These are phyloP conservation scores for Canna indica DNA, from an alignment of 176 grass and related monocot genomes.

Conservation along the genomic window DNA sequence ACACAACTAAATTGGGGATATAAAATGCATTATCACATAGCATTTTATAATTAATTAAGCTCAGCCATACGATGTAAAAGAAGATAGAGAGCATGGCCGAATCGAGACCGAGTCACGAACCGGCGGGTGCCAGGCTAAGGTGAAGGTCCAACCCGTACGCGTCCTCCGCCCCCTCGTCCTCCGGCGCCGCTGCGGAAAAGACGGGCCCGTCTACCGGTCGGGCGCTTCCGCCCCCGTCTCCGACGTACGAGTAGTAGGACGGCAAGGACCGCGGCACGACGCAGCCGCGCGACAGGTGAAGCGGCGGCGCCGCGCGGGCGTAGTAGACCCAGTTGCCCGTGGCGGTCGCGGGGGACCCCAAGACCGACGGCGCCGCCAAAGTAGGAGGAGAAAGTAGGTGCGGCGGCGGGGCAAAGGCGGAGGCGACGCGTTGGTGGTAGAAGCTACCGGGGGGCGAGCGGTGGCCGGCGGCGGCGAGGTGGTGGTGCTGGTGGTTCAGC, in stretches of 20 bases:
- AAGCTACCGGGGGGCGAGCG: not conserved
- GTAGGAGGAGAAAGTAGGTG: not conserved
- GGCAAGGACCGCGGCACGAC: not conserved
- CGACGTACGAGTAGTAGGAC: not conserved
- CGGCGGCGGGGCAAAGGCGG: not conserved
- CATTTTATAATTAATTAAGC: not conserved
- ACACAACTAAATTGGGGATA: not conserved
- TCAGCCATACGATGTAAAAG: not conserved
- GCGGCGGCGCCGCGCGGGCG: not conserved
- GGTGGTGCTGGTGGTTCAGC: conserved; percentile 9
- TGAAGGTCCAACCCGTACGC: not conserved
- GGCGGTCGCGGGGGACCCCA: not conserved
- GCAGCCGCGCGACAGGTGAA: not conserved
- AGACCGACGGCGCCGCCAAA: not conserved
- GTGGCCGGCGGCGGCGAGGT: not conserved
- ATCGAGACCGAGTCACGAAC: not conserved
- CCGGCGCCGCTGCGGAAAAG: not conserved
- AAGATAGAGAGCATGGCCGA: not conserved
- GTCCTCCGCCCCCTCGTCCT: not conserved
- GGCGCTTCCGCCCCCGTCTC: not conserved
- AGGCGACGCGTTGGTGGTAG: not conserved
- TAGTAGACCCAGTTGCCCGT: not conserved
- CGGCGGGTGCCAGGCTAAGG: not conserved
- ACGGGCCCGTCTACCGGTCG: not conserved
- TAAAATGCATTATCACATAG: not conserved